phyloP scores from a whole-genome alignment of 2,329 filamentous ascomycete genomes.

The Aureobasidium sp. region DNA sequence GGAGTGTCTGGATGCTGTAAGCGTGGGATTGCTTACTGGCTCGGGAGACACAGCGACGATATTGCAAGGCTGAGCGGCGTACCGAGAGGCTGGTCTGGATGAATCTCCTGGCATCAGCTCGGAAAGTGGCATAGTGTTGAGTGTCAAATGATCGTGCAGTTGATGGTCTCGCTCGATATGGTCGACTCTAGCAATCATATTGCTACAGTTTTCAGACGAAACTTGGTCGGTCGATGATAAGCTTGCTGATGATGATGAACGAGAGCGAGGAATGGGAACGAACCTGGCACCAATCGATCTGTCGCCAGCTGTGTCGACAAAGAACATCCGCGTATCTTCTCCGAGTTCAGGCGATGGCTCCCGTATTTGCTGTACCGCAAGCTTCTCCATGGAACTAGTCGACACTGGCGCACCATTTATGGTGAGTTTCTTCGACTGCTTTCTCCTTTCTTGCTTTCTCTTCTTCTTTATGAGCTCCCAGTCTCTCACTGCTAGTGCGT shows the following conservation, averaged over 20 bases:
- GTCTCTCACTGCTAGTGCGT: not conserved
- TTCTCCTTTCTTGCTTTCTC: not conserved
- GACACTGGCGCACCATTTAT: not conserved
- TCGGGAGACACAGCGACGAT: not conserved
- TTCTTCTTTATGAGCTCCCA: not conserved
- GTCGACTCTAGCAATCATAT: not conserved
- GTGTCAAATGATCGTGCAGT: too few relatives aligned
- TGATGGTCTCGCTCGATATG: too few relatives aligned
- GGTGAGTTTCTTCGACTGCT: not conserved
- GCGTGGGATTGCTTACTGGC: not conserved
- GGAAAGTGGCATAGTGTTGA: not conserved
- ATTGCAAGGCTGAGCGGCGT: not conserved
- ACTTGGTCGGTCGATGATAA: not conserved
- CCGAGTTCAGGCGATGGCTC: not conserved
- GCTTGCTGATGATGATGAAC: not conserved
- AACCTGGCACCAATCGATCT: not conserved
- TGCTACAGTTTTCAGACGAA: not conserved
- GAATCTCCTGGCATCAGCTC: too few relatives aligned
- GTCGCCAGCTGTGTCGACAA: not conserved
- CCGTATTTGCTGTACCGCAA: not conserved
- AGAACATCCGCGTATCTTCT: not conserved
- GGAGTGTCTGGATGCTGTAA: not conserved
- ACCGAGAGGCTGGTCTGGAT: not conserved
- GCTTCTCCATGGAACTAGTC: too few relatives aligned
- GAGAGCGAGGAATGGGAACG: not conserved